Conservation (phyloP, 805 yeast genomes). For the Metschnikowia gruessii region DNA sequence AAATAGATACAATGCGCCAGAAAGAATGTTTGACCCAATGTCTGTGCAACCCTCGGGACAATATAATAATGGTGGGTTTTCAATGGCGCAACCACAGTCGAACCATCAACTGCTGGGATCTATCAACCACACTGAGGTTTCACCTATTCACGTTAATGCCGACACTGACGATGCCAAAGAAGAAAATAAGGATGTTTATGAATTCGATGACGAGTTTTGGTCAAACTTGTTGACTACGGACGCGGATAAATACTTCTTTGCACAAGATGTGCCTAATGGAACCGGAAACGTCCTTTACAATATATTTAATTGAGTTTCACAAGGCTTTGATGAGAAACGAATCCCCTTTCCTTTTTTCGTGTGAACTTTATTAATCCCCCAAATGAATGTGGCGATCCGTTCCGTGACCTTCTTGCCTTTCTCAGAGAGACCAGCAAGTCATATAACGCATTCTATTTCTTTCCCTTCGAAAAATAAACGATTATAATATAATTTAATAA, state of each 20-base stretch:
- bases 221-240: slow-evolving; percentile 47
- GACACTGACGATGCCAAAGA: background rate
- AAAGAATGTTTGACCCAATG: background rate
- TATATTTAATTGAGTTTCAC: slow-evolving; percentile 1
- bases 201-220: slow-evolving; percentile 72
- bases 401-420: too few species aligned
- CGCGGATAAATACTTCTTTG: slow-evolving; percentile 34
- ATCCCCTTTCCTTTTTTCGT: too few species aligned
- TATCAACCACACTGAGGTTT: background rate
- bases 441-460: too few species aligned
- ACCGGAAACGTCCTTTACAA: slow-evolving; percentile 15
- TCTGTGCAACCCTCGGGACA: background rate
- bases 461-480: too few species aligned
- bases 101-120: background rate
- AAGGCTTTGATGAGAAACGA: too few species aligned
- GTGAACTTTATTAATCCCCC: too few species aligned
- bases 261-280: slow-evolving; percentile 20
- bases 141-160: background rate
- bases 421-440: too few species aligned
- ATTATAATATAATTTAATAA: too few species aligned
- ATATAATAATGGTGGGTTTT: background rate
- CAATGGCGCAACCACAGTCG: background rate
- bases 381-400: too few species aligned
- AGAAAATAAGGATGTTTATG: slow-evolving; percentile 20
- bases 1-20: background rate